These are phyloP conservation scores for Mycosarcoma maydis DNA, from an alignment of 1,284 basidiomycete genomes.

Conservation along the genomic window DNA sequence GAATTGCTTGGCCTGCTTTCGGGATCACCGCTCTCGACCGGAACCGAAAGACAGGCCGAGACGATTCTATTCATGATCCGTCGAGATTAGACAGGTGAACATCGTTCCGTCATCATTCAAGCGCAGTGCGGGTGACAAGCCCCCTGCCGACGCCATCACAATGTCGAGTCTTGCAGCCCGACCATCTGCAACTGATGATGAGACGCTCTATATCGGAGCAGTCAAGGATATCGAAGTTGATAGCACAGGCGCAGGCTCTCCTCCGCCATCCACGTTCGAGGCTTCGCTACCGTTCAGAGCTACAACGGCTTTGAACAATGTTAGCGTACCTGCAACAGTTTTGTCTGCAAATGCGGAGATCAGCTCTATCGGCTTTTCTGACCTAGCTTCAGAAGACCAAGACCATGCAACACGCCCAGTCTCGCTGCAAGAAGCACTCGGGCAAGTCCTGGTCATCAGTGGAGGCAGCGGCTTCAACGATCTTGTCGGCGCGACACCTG, in stretches of 20 bases:
- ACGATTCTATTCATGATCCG: too few species aligned
- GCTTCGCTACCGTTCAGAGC: not conserved
- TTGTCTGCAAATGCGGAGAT: not conserved
- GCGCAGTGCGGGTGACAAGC: too few species aligned
- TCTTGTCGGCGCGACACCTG: constrained; percentile 70
- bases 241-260: constrained; percentile 36
- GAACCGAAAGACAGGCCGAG: too few species aligned
- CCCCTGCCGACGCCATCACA: not conserved
- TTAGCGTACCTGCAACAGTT: not conserved
- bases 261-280: constrained; percentile 14
- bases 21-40: constrained; percentile 1
- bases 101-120: too few species aligned
- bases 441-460: constrained; percentile 68
- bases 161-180: constrained; percentile 15
- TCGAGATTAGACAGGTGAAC: too few species aligned
- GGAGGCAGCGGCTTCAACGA: constrained; percentile 71
- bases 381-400: not conserved
- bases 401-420: not conserved
- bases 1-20: not conserved
- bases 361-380: not conserved
- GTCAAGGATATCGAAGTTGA: constrained; percentile 24
- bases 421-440: constrained; percentile 18
- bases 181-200: constrained; percentile 10
- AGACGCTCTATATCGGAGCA: constrained; percentile 12
- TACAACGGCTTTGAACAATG: not conserved